Evolutionary conservation across 768 basidiomycete genomes (phyloP), one percentile per base, ranked within the genome.

Genomic region (Scleroderma citrinum): DNA sequence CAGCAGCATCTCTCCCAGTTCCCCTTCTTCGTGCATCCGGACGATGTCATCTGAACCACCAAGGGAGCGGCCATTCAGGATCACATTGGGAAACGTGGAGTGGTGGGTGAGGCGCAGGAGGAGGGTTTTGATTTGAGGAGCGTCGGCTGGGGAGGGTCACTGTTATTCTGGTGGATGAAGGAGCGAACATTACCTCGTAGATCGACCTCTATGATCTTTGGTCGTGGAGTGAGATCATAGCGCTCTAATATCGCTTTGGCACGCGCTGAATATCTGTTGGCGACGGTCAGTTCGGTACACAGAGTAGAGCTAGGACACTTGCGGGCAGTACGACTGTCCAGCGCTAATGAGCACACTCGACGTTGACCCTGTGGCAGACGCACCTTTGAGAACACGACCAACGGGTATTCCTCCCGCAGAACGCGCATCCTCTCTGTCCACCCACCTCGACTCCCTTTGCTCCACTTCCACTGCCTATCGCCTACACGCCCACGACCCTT

Each of bases 341-440:
- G n/a, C 47, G 14, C 10, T 19, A 23, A n/a, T 29, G 8, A 8
- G 32, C 7, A 24, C 3, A 29, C 17, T 14, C 36, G 23, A 14
- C 16, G 8, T 7, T 8, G 26, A 8, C 26, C 8, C 26, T 20
- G 32, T 44, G n/a, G n/a, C n/a, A 19, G 43, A 41, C 73, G 29
- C 47, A 83, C 86, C 74, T 92, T 92, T 73, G 87, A 90, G 58
- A 92, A 90, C 12, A 92, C 80, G 39, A 91, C 71, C 7, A 92
- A 65, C 2, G 88, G 88, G 56, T 77, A 72, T 29, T 77, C 63
- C 16, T 71, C 59, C 32, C 76, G 69, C 41, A 89, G 56, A 19
- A 57, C 58, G 37, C 59, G 60, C 16, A 73, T 63, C 37, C 77
- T 70, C 51, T 66, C 47, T 2, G 48, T 39, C 63, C 63, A 58